Conservation (phyloP, 331 rosid genomes). For the Arachis monticola region DNA sequence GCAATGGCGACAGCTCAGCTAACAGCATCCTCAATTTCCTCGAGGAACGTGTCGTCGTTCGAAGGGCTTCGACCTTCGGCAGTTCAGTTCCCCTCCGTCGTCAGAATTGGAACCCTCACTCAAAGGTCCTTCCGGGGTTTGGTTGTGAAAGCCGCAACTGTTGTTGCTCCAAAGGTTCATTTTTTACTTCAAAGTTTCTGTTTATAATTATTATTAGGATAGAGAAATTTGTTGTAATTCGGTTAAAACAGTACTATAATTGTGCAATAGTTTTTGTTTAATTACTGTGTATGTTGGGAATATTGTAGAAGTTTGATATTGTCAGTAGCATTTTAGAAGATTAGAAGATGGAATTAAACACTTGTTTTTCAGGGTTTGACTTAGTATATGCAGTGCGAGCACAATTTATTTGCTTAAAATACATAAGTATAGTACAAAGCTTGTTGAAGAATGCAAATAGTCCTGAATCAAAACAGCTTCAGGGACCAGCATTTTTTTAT, state of each 20-base stretch:
- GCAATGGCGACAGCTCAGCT: slow-evolving; percentile 83
- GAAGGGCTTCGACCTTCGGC: slow-evolving; percentile 63
- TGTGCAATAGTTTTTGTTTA: background rate
- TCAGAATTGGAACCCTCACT: slow-evolving; percentile 41
- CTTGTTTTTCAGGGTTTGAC: background rate
- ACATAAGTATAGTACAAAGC: background rate
- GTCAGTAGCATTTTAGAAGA: background rate
- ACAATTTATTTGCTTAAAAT: background rate
- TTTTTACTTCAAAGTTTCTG: background rate
- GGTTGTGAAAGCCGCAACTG: slow-evolving; percentile 80
- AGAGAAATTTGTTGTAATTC: background rate
- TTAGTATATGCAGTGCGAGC: too few relatives aligned
- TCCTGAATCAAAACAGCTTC: background rate
- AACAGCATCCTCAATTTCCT: slow-evolving; percentile 65
- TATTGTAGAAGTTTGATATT: background rate
- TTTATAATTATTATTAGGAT: too few relatives aligned
- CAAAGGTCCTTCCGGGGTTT: slow-evolving; percentile 60
- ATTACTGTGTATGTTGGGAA: too few relatives aligned
- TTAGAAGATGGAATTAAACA: too few relatives aligned
- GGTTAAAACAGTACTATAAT: too few relatives aligned
- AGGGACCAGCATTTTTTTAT: too few relatives aligned
- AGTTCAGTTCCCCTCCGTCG: slow-evolving; percentile 46
- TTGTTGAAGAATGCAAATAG: background rate
- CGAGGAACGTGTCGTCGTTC: slow-evolving; percentile 62
- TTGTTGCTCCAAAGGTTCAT: slow-evolving; percentile 79